Evolutionary conservation across 1,284 basidiomycete species (phyloP).

Genomic region (Hypsizygus ulmarius): DNA sequence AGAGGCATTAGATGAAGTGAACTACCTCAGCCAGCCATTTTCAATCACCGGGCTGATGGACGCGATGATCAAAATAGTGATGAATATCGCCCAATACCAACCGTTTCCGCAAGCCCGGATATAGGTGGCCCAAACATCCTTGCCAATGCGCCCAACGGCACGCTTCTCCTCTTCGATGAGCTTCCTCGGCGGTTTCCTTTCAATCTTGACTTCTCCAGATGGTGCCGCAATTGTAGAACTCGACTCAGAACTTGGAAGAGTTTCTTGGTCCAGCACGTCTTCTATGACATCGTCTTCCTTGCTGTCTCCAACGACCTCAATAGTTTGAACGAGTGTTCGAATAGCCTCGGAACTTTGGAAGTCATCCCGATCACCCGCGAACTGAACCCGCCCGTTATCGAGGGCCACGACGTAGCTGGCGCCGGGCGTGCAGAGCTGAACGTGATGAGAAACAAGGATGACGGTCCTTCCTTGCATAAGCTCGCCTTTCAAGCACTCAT

Average conservation of each 20-base stretch:
- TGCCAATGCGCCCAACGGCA: constrained; percentile 79
- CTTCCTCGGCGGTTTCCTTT: constrained; percentile 76
- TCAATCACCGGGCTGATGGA: constrained; percentile 76
- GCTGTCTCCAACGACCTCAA: constrained; percentile 39
- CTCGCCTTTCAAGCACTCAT: constrained; percentile 83
- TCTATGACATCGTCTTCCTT: constrained; percentile 41
- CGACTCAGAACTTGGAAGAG: constrained; percentile 44
- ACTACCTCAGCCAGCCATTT: constrained; percentile 79
- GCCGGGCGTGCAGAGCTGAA: constrained; percentile 72
- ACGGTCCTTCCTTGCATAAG: constrained; percentile 78
- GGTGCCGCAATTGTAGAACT: constrained; percentile 45
- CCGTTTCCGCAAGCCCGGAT: constrained; percentile 65
- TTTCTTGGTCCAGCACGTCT: constrained; percentile 24
- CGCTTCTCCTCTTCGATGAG: constrained; percentile 89
- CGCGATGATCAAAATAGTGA: constrained; percentile 55
- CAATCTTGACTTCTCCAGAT: constrained; percentile 40
- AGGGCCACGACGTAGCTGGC: constrained; percentile 77
- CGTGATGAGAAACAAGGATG: constrained; percentile 88
- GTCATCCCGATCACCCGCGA: constrained; percentile 62
- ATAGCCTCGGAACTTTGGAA: constrained; percentile 72
- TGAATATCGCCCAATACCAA: constrained; percentile 75
- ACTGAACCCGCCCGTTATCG: constrained; percentile 83
- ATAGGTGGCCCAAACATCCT: constrained; percentile 81
- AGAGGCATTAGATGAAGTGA: constrained; percentile 12
- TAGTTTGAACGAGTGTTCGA: constrained; percentile 64